Percentiles rank a stretch among this genome's conserved stretches.
These are phyloP conservation scores for Aspergillus homomorphus DNA, from an alignment of 495 filamentous ascomycete genomes.

Conservation along the genomic window DNA sequence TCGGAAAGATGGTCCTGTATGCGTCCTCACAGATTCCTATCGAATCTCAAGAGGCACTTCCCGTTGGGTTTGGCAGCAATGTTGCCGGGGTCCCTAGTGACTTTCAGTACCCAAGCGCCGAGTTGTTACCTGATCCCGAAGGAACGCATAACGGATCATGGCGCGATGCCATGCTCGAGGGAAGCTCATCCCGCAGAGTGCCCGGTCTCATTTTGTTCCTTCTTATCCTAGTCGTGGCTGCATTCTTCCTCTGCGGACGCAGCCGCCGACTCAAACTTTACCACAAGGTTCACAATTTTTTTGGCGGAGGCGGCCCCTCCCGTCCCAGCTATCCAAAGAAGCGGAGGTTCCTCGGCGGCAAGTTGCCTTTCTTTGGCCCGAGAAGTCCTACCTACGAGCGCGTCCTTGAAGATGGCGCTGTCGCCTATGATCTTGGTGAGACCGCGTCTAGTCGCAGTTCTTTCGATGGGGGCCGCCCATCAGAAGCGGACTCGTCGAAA, in stretches of 20 bases:
- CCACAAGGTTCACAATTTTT: constrained; percentile 49
- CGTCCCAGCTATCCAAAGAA: constrained; percentile 52
- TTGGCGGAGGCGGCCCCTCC: constrained; percentile 49
- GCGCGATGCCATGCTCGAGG: constrained; percentile 67
- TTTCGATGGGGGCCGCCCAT: constrained; percentile 40
- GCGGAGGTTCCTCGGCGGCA: constrained; percentile 50
- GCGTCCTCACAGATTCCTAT: constrained; percentile 83
- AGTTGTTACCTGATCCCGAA: constrained; percentile 41
- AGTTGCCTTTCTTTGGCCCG: constrained; percentile 52
- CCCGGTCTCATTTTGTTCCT: constrained; percentile 72
- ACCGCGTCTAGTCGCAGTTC: constrained; percentile 56
- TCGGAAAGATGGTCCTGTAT: constrained; percentile 97
- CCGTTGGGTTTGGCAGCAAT: constrained; percentile 93
- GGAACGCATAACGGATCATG: constrained; percentile 60
- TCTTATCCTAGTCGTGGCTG: constrained; percentile 63
- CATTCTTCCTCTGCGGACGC: constrained; percentile 67
- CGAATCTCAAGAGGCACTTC: constrained; percentile 52
- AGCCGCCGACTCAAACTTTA: constrained; percentile 68
- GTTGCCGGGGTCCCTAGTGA: constrained; percentile 61
- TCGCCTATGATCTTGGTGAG: constrained; percentile 68
- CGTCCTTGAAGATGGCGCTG: constrained; percentile 73
- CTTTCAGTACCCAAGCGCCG: constrained; percentile 81
- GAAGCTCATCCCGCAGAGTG: constrained; percentile 60
- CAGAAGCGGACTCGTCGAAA: constrained; percentile 31
- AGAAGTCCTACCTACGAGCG: constrained; percentile 73